Evolutionary conservation across 805 yeast genomes (phyloP).

Genomic region (Metschnikowia lochheadii): DNA sequence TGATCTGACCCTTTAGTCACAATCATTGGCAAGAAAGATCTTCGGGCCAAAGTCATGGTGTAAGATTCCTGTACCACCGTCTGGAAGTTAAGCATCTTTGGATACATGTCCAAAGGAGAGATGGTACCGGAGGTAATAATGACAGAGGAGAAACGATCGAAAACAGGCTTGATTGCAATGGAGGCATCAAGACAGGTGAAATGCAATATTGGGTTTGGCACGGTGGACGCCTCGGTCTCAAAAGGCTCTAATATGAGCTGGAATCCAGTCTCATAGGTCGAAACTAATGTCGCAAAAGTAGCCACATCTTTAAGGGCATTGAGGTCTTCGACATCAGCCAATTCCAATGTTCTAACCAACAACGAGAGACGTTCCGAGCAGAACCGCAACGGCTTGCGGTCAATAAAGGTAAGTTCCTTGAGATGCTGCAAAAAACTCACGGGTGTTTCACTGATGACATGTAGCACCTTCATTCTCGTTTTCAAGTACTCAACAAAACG

Average conservation of each 20-base stretch:
- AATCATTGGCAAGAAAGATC: constrained; percentile 91
- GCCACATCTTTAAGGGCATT: constrained; percentile 93
- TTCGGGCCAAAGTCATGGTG: constrained; percentile 88
- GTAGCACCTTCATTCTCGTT: constrained; percentile 95
- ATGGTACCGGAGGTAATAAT: constrained; percentile 97
- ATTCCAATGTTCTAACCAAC: constrained; percentile 83
- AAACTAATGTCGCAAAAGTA: constrained; percentile 91
- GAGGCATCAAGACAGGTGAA: constrained; percentile 97
- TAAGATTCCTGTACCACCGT: constrained; percentile 93
- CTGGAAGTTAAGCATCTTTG: constrained; percentile 89
- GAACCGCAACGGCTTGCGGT: constrained; percentile 83
- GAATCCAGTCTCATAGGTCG: constrained; percentile 94
- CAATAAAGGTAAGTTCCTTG: constrained; percentile 89
- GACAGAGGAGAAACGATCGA: constrained; percentile 87
- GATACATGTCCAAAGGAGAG: constrained; percentile 98
- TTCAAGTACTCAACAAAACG: constrained; percentile 91
- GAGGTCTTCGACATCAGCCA: constrained; percentile 85
- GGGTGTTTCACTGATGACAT: constrained; percentile 98
- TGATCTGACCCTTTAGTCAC: constrained; percentile 98
- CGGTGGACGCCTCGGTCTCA: constrained; percentile 89
- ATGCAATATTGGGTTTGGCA: constrained; percentile 91
- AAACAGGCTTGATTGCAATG: constrained; percentile 94
- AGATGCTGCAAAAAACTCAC: constrained; percentile 87
- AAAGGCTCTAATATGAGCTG: constrained; percentile 90
- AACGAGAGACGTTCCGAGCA: constrained; percentile 89